Conservation (phyloP, 139 green algal species). For the Yamagishiella unicocca region DNA sequence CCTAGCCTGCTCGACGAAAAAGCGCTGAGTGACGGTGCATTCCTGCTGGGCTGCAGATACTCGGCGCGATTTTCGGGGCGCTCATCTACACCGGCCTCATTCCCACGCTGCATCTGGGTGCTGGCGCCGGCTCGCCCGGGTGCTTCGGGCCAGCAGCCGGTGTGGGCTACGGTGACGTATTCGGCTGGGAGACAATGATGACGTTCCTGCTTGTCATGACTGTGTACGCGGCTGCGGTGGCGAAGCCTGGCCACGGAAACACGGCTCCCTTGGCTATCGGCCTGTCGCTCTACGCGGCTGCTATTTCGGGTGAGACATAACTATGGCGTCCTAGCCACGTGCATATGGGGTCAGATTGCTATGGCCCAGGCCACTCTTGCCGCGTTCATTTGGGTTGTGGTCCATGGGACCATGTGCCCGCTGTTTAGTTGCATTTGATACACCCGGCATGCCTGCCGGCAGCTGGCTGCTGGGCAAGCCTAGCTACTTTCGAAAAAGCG, state of each 20-base stretch:
- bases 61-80: constrained; percentile 77
- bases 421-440: too few species aligned
- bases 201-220: constrained; percentile 72
- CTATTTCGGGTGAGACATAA: constrained; percentile 75
- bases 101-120: constrained; percentile 58
- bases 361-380: too few species aligned
- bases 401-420: too few species aligned
- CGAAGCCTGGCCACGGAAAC: constrained; percentile 76
- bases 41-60: constrained; percentile 55
- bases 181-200: constrained; percentile 80
- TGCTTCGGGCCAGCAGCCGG: constrained; percentile 61
- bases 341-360: too few species aligned
- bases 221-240: constrained; percentile 76
- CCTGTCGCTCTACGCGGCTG: constrained; percentile 81
- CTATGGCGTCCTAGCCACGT: not conserved
- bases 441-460: too few species aligned
- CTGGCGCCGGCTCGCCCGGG: constrained; percentile 55
- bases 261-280: constrained; percentile 74
- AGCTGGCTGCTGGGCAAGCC: too few species aligned
- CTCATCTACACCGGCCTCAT: constrained; percentile 73
- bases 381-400: not conserved
- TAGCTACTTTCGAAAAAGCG: too few species aligned
- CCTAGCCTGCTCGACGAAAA: too few species aligned
- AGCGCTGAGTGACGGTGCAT: too few species aligned
- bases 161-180: constrained; percentile 64